Evolutionary conservation across 768 basidiomycete genomes (phyloP), one percentile per base, ranked within the genome.

Genomic region (Calvatia gigantea): DNA sequence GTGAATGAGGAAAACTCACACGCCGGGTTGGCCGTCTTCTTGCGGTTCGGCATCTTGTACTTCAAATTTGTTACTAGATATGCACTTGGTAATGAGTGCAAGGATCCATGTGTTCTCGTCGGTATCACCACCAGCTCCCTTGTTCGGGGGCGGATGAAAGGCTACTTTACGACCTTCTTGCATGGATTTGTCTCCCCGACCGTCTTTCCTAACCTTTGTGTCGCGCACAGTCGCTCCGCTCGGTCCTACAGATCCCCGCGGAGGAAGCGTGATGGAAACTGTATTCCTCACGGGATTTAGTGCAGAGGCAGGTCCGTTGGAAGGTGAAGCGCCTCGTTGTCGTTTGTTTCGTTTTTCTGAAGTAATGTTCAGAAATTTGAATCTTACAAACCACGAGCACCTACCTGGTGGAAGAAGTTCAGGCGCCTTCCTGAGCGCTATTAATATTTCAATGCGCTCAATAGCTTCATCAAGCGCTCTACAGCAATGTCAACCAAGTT

Each of bases 21-120:
- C 73, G 64, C 86, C 87, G 19, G 87, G 85, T 60, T 87, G 79
- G 7, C 89, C 86, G 51, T 89, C 86, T 65, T 91, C 90, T 67
- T 89, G 86, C 17, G 87, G 86, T 60, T 94, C 91, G 35, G 82
- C 84, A 64, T 93, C 91, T 69, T 90, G 88, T 0, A 94, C 91
- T 68, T 91, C 89, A 60, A 93, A 93, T 59, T 89, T 92, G 56
- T 91, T 87, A 44, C 80, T 79, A 51, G 83, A 84, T 39, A 90
- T 78, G 64, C 82, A 87, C 60, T 76, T 83, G 7, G 80, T 86
- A 35, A 91, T 81, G 6, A 87, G 80, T 5, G 91, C 91, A 59
- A 93, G 70, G 51, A 94, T 94, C 91, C 91, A 94, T 33, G 77
- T 82, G 31, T 78, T 79, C 59, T 75, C 73, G 42, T 85, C 85